Evolutionary conservation across 345 rosid species (phyloP), one percentile per base, ranked within the genome.

Genomic region (Dipteronia dyeriana): DNA sequence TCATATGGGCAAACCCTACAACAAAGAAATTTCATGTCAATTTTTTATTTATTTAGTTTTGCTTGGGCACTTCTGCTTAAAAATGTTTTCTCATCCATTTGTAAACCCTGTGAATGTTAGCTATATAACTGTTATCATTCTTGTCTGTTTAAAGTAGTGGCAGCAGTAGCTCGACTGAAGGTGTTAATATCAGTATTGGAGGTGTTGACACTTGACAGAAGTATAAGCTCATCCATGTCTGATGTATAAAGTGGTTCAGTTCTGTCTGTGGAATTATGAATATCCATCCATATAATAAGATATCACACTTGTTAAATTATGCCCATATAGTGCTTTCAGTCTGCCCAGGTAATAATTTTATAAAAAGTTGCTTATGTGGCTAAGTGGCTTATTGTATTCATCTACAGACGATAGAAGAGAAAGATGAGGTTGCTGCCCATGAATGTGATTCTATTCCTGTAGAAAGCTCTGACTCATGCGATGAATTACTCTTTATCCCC

Each of bases 401-500:
- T 78, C 45, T 31, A 39, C 82, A 91, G 97, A 65, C 53, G 56
- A 19, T 82, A 53, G 87, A 78, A 76, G 81, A 56, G 73, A 77
- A 73, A 70, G 70, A 20, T 56, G 87, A 80, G 60, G 60, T 75
- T 67, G 73, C 76, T 68, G 75, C 61, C 61, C 64, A 75, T 47
- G 87, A 83, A 79, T 79, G 85, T 70, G 81, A 73, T 78, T 64
- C 87, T 31, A 62, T n/a, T 49, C 82, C 87, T 79, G 79, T 80
- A 71, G 92, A 76, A 77, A 83, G 54, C 72, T 73, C 84, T 73
- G 85, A 88, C 82, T 71, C 86, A 66, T 60, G 61, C 56, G 87
- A 90, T 49, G 91, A 88, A 69, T 86, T 97, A 82, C 83, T 86
- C 76, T 97, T 97, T 76, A 97, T 94, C 83, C 99, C 99, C 25